Base-by-base conservation (phyloP, 1,284 basidiomycete species). In the Papiliotrema nemorosa region DNA sequence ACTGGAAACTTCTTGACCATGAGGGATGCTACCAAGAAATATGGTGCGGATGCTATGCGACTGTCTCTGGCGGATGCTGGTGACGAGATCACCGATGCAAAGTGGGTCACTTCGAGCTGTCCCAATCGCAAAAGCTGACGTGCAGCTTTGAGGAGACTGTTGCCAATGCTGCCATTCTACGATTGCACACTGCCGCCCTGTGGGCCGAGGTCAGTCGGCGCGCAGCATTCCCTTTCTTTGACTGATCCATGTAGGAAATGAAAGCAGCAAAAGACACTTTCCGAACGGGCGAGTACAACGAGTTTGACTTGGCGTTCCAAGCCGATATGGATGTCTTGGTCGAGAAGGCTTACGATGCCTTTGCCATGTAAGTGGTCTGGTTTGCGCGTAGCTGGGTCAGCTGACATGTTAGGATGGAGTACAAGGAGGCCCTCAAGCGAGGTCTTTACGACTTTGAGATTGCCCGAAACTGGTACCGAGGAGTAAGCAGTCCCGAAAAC, bases 131-230 rank as follows among this genome's bases (percentile, higher is more conserved):
- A 7, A 18, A 12, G 31, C 54, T 54, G 26, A 49, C 22, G 14
- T 87, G 9, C 49, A 98, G 97, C 79, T 99, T 98, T 66, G 96
- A 99, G 73, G 96, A 98, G 80, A 91, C 92, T 78, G 90, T 88
- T 12, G 96, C 96, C 18, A 99, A 98, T 70, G 93, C 96, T 20
- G 93, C 92, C 62, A 98, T 99, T 70, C 77, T 98, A 66, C 84
- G 96, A 54, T 78, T 99, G 55, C 88, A 94, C 76, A 98, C 94
- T 0, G 79, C 97, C 60, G 80, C 92, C 59, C 82, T 81, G 6
- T 98, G 94, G 93, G 93, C 90, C 64, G 85, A 92, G 76, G 90
- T 90, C 54, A 52, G 83, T 54, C 63, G 22, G n/a, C n/a, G n/a
- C 26, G 12, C 36, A 6, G 6, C 13, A 14, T 38, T 26, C 16